Conservation (phyloP, 208 protist genomes). For the Trypanosoma cruzi region DNA sequence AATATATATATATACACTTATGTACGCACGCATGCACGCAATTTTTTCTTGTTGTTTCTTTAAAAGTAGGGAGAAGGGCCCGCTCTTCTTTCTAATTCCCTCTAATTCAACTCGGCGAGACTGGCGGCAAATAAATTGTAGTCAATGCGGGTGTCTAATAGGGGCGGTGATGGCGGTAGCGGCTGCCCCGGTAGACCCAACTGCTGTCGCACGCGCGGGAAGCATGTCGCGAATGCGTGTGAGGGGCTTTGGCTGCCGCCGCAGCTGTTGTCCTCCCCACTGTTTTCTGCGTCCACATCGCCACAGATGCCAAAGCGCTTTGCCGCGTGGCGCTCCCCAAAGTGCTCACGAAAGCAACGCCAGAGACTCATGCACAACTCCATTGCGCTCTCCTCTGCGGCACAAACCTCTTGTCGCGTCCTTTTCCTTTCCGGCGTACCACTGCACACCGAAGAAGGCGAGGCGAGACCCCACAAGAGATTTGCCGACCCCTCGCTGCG, state of each 20-base stretch:
- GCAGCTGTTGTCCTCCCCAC: background rate
- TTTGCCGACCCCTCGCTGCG: background rate
- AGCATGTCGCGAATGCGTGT: slow-evolving; percentile 32
- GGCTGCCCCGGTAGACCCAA: slow-evolving; percentile 16
- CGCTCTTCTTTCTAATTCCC: background rate
- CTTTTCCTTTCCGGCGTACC: slow-evolving; percentile 56
- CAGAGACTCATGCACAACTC: slow-evolving; percentile 57
- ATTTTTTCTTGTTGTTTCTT: background rate
- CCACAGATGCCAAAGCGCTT: slow-evolving; percentile 53
- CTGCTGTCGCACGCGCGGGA: slow-evolving; percentile 51
- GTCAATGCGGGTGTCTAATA: slow-evolving; percentile 65
- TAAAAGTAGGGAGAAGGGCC: background rate
- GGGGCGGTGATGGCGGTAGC: slow-evolving; percentile 35
- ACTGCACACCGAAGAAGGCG: background rate
- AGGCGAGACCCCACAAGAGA: background rate
- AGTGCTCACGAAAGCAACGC: slow-evolving; percentile 62
- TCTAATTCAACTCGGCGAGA: slow-evolving; percentile 45
- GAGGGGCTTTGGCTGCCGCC: background rate
- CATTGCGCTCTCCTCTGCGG: slow-evolving; percentile 49
- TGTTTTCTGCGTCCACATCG: slow-evolving; percentile 11
- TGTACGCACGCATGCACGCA: background rate
- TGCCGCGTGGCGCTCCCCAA: slow-evolving; percentile 79
- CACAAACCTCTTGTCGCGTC: slow-evolving; percentile 33
- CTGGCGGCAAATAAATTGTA: slow-evolving; percentile 68
- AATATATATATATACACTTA: background rate